These are phyloP conservation scores for Hibiscus syriacus DNA, from an alignment of 345 rosid genomes.

Conservation along the genomic window DNA sequence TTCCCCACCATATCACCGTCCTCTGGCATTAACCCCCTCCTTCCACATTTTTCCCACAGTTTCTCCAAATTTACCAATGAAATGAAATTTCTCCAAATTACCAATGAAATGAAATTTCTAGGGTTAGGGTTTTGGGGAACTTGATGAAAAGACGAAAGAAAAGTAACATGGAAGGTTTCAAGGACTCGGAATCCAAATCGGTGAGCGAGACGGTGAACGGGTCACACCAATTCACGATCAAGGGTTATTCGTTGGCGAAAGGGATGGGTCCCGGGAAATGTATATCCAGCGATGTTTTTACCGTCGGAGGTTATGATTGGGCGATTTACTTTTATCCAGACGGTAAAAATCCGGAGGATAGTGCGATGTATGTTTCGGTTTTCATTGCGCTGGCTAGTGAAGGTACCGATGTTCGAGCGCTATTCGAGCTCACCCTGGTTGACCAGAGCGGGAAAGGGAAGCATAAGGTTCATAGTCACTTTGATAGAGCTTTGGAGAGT, in stretches of 20 bases:
- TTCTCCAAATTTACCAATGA: neutral
- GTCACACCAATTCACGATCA: slow-evolving; percentile 69
- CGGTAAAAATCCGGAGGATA: slow-evolving; percentile 82
- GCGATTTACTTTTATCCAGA: slow-evolving; percentile 89
- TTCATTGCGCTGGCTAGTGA: slow-evolving; percentile 85
- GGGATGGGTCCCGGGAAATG: slow-evolving; percentile 77
- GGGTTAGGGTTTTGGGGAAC: slow-evolving; percentile 7
- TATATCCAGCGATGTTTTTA: slow-evolving; percentile 70
- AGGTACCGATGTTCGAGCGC: slow-evolving; percentile 89
- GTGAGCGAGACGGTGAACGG: slow-evolving; percentile 78
- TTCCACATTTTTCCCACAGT: neutral
- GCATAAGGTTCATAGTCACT: slow-evolving; percentile 89
- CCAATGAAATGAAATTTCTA: neutral
- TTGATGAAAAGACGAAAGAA: slow-evolving; percentile 21
- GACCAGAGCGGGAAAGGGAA: slow-evolving; percentile 92
- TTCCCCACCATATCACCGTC: neutral
- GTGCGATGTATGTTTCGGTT: slow-evolving; percentile 60
- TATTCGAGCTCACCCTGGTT: slow-evolving; percentile 71
- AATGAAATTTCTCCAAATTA: slow-evolving; percentile 2
- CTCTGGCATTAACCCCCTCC: neutral
- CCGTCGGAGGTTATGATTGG: slow-evolving; percentile 92
- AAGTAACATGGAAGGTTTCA: slow-evolving; percentile 29
- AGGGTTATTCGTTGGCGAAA: slow-evolving; percentile 67
- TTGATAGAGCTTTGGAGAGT: slow-evolving; percentile 80
- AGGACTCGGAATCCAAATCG: slow-evolving; percentile 47